These are phyloP conservation scores for Aquilaria sinensis DNA, from an alignment of 345 rosid genomes.

Conservation along the genomic window DNA sequence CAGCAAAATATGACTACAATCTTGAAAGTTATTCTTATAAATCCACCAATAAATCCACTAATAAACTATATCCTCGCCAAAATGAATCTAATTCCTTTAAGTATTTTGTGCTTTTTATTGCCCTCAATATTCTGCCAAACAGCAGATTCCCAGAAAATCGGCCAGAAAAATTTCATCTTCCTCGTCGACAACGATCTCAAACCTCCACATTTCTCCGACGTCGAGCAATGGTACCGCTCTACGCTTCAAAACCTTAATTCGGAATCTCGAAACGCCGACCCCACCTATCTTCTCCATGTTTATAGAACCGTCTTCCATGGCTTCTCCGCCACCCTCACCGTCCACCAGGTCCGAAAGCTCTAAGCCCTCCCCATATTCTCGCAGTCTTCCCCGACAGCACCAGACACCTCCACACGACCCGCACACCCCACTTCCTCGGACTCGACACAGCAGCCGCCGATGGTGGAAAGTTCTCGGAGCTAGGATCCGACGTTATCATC, in stretches of 20 bases:
- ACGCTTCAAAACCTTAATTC: slow-evolving; percentile 1
- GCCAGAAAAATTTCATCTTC: slow-evolving; percentile 7
- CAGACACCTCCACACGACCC: slow-evolving; percentile 19
- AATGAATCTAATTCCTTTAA: no score
- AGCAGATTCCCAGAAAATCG: no score
- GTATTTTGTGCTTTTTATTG: no score
- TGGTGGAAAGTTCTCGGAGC: background rate
- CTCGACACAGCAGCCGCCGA: slow-evolving; percentile 6
- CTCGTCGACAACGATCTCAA: slow-evolving; percentile 10
- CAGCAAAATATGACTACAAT: no score
- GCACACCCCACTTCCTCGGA: slow-evolving; percentile 22
- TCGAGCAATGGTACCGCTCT: slow-evolving; percentile 8
- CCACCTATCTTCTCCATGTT: slow-evolving; percentile 6
- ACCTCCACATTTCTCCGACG: slow-evolving; percentile 4
- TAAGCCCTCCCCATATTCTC: slow-evolving; percentile 8
- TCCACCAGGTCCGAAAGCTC: slow-evolving; percentile 7
- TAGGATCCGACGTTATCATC: slow-evolving; percentile 11
- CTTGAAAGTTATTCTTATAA: no score
- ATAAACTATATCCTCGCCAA: no score
- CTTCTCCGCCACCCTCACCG: slow-evolving; percentile 15
- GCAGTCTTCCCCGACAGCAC: slow-evolving; percentile 10
- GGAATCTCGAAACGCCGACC: no score
- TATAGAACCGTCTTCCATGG: slow-evolving; percentile 24
- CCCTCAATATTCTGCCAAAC: no score
- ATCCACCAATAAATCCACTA: no score